A percentile compares a stretch with the other conserved stretches of the same genome.
Conservation (phyloP, 176 grass and related monocot genomes). For the Bolboschoenus planiculmis region DNA sequence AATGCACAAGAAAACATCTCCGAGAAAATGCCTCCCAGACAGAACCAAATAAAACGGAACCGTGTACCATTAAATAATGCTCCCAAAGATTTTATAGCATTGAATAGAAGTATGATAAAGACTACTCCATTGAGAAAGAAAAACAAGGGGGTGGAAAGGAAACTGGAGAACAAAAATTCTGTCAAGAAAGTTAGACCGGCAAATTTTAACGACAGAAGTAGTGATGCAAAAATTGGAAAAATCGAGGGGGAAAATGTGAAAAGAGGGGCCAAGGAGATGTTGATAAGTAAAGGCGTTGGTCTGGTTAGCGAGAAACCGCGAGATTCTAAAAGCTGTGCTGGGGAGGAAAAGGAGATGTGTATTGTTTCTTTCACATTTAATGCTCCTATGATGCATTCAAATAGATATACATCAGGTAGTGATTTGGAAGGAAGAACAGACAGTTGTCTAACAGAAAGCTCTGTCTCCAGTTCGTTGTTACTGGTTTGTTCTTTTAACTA, state of each 20-base stretch:
- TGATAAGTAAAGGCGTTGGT: slow-evolving; percentile 39
- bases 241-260: slow-evolving; percentile 11
- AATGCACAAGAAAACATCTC: slow-evolving; percentile 11
- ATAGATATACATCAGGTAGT: not conserved
- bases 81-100: slow-evolving; percentile 30
- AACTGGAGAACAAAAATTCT: slow-evolving; percentile 20
- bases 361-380: slow-evolving; percentile 44
- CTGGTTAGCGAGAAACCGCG: slow-evolving; percentile 36
- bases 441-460: slow-evolving; percentile 25
- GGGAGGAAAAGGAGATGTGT: slow-evolving; percentile 22
- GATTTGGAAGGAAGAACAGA: slow-evolving; percentile 23
- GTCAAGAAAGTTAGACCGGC: slow-evolving; percentile 19
- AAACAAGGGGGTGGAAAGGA: slow-evolving; percentile 35
- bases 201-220: not conserved
- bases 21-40: slow-evolving; percentile 30
- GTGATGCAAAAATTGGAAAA: slow-evolving; percentile 22
- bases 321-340: slow-evolving; percentile 3
- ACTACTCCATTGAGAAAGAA: slow-evolving; percentile 33
- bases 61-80: slow-evolving; percentile 21
- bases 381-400: slow-evolving; percentile 33
- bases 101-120: slow-evolving; percentile 37
- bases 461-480: slow-evolving; percentile 4
- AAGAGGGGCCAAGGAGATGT: slow-evolving; percentile 34
- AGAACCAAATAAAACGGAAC: slow-evolving; percentile 71
- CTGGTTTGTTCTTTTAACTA: slow-evolving; percentile 10